A percentile compares a stretch with the other conserved stretches of the same genome.
Evolutionary conservation across 805 yeast genomes (phyloP).

Genomic region (Lachancea fermentati): DNA sequence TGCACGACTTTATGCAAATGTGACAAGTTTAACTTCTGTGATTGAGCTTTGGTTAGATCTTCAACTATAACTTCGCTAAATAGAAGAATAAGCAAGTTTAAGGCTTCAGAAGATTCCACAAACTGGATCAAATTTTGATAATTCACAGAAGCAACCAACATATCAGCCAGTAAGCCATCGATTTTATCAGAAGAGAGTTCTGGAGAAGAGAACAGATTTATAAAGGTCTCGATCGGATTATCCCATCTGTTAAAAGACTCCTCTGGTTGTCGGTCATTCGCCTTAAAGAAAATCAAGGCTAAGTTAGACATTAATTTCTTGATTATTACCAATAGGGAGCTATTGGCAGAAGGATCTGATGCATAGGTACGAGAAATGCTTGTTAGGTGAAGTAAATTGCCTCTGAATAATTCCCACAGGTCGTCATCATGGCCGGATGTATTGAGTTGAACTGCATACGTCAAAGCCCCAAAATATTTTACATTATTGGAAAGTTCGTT

Average conservation of each 20-base stretch:
- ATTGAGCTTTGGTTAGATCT: conserved; percentile 30
- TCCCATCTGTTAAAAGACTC: conserved; percentile 21
- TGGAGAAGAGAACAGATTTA: conserved; percentile 5
- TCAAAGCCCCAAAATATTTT: conserved; percentile 33
- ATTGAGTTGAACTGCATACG: conserved; percentile 31
- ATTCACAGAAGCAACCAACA: conserved; percentile 15
- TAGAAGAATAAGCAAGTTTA: conserved; percentile 22
- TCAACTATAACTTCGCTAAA: conserved; percentile 32
- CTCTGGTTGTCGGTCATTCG: conserved; percentile 15
- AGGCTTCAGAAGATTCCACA: conserved; percentile 16
- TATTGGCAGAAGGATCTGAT: conserved; percentile 13
- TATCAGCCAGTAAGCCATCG: conserved; percentile 1
- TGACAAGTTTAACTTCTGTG: conserved; percentile 22
- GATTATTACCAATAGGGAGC: conserved; percentile 18
- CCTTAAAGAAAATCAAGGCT: conserved; percentile 27
- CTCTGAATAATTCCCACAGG: conserved; percentile 22
- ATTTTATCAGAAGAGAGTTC: not conserved
- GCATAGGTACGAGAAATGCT: conserved; percentile 15
- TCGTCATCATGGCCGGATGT: conserved; percentile 14
- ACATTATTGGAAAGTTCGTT: conserved; percentile 22
- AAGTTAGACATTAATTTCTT: conserved; percentile 33
- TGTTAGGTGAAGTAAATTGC: conserved; percentile 23
- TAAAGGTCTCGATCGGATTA: conserved; percentile 30
- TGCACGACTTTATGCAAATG: conserved; percentile 29
- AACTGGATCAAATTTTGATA: conserved; percentile 24